phyloP scores from a whole-genome alignment of 192 early-diverging fungal species.

The Podila verticillata region DNA sequence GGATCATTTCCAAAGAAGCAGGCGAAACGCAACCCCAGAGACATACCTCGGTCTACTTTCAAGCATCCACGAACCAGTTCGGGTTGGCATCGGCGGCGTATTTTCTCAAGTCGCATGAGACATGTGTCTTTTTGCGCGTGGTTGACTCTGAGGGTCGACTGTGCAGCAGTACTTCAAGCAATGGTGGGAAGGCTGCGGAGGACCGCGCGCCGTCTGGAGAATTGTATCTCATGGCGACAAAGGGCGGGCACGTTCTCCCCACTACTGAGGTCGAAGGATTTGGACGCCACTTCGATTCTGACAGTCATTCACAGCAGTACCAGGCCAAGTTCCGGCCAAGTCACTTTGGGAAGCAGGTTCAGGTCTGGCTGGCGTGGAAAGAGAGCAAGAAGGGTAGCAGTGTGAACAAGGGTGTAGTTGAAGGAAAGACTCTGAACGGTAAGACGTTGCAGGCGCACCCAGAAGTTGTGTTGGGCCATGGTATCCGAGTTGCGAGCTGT shows the following conservation, averaged over 20 bases:
- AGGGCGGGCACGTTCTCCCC: conserved; percentile 21
- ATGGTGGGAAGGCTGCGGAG: neutral
- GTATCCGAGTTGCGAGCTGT: too few relatives aligned
- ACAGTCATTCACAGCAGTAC: neutral
- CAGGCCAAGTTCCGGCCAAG: conserved; percentile 10
- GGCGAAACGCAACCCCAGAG: neutral
- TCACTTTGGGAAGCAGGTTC: conserved; percentile 7
- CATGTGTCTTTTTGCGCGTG: conserved; percentile 38
- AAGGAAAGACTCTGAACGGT: too few relatives aligned
- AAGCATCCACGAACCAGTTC: conserved; percentile 32
- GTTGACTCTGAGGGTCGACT: conserved; percentile 9
- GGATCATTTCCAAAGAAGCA: conserved; percentile 13
- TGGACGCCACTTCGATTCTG: neutral
- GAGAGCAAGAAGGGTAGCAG: too few relatives aligned
- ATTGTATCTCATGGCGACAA: conserved; percentile 14
- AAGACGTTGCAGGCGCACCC: too few relatives aligned
- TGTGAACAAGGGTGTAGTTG: too few relatives aligned
- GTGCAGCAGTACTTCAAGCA: neutral
- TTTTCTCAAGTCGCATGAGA: conserved; percentile 48
- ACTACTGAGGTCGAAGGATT: conserved; percentile 23
- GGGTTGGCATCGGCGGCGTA: conserved; percentile 48
- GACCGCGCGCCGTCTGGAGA: neutral
- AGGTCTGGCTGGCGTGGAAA: conserved; percentile 33
- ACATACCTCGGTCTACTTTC: conserved; percentile 18
- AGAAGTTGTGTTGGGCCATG: too few relatives aligned